Evolutionary conservation across 164 flowering plant genomes (phyloP).

Genomic region (Stephania japonica): DNA sequence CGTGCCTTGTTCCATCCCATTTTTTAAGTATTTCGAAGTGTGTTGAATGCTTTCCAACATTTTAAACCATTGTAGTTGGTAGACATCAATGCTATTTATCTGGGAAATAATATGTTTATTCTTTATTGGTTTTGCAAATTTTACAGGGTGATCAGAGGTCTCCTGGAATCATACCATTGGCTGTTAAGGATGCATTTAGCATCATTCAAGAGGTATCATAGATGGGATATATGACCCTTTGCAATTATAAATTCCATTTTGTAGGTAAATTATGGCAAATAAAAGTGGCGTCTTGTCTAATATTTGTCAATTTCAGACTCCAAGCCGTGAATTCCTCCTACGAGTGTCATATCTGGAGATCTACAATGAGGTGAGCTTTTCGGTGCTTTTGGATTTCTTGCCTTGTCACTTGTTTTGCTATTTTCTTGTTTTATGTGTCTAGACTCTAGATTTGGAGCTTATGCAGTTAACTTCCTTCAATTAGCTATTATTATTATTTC

Average conservation of each 20-base stretch:
- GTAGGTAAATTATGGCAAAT: not conserved
- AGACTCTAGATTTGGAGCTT: not conserved
- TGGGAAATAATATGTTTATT: conserved; percentile 10
- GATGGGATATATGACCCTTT: not conserved
- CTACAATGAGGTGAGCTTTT: conserved; percentile 76
- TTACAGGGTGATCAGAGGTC: conserved; percentile 97
- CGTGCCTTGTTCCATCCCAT: not conserved
- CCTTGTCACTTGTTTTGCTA: not conserved
- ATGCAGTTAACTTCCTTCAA: too few relatives aligned
- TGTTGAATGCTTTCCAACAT: too few relatives aligned
- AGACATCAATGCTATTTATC: too few relatives aligned
- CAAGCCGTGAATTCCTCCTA: conserved; percentile 85
- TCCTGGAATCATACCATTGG: conserved; percentile 92
- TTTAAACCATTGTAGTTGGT: not conserved
- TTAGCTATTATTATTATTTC: too few relatives aligned
- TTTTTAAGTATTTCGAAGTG: not conserved
- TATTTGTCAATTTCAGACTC: conserved; percentile 49
- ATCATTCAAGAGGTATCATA: conserved; percentile 78
- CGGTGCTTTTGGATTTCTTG: not conserved
- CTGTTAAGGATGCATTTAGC: conserved; percentile 94
- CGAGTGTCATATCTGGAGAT: conserved; percentile 95
- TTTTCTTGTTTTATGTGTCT: not conserved
- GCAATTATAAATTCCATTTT: not conserved
- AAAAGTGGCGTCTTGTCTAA: conserved; percentile 10
- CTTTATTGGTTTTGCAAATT: not conserved